Evolutionary conservation across 2,329 filamentous ascomycete species (phyloP).

Genomic region (Pyrenophora teres): DNA sequence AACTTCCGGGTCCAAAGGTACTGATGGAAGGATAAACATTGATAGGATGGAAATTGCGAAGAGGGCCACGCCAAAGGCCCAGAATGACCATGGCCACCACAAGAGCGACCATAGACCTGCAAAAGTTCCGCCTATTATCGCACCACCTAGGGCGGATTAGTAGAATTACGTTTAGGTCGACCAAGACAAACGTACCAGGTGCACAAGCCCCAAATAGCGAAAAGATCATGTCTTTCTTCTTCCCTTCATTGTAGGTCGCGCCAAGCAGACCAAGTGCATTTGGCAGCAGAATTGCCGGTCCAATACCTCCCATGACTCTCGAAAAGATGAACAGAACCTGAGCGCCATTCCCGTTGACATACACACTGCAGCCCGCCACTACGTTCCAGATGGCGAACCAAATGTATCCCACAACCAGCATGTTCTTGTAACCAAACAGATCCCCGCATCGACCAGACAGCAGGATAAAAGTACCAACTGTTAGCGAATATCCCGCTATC

Average conservation of each 20-base stretch:
- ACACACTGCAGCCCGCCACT: slow-evolving; percentile 52
- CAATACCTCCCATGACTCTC: slow-evolving; percentile 55
- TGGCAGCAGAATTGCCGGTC: slow-evolving; percentile 66
- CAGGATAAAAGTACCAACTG: slow-evolving; percentile 58
- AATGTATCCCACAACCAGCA: slow-evolving; percentile 55
- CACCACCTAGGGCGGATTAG: slow-evolving; percentile 38
- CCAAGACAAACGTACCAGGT: slow-evolving; percentile 37
- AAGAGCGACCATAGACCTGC: slow-evolving; percentile 48
- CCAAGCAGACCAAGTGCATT: slow-evolving; percentile 68
- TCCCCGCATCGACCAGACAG: slow-evolving; percentile 57
- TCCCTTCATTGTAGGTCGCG: slow-evolving; percentile 60
- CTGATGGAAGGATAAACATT: slow-evolving; percentile 49
- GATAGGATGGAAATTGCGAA: slow-evolving; percentile 46
- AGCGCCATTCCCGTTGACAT: slow-evolving; percentile 30
- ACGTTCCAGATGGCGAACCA: slow-evolving; percentile 58
- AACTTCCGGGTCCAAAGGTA: slow-evolving; percentile 24
- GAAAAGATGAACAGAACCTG: slow-evolving; percentile 47
- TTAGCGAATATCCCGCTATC: slow-evolving; percentile 55
- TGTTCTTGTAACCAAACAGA: slow-evolving; percentile 55
- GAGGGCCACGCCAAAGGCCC: slow-evolving; percentile 50
- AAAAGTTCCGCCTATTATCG: slow-evolving; percentile 49
- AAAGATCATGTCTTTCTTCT: slow-evolving; percentile 65
- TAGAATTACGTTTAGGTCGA: background rate
- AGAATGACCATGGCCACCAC: slow-evolving; percentile 62
- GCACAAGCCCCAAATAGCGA: slow-evolving; percentile 56